Evolutionary conservation across 345 rosid genomes (phyloP).

Genomic region (Lepidium aucheri): DNA sequence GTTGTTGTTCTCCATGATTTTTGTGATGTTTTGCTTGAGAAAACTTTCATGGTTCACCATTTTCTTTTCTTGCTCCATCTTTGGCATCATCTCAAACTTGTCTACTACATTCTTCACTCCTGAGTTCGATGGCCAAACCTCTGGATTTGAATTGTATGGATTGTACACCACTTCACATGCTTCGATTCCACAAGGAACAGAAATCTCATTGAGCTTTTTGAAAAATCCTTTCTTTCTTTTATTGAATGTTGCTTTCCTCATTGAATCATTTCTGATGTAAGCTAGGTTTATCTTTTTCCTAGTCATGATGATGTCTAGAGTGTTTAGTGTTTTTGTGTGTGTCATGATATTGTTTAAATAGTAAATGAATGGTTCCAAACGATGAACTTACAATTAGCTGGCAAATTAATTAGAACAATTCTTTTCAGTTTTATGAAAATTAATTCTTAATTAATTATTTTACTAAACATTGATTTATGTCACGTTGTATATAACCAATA

Average conservation of each 20-base stretch:
- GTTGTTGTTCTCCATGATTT: neutral
- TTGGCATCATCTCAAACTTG: constrained; percentile 7
- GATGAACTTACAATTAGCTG: neutral
- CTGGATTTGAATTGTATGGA: constrained; percentile 20
- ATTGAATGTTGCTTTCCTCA: constrained; percentile 29
- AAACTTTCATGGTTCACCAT: constrained; percentile 30
- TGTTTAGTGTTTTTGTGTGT: neutral
- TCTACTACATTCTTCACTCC: constrained; percentile 1
- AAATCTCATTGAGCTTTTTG: constrained; percentile 27
- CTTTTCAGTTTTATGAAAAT: neutral
- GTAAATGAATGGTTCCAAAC: neutral
- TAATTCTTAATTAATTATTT: neutral
- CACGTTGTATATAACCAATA: neutral
- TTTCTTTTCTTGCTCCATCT: constrained; percentile 20
- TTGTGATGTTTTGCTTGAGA: constrained; percentile 21
- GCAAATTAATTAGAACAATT: neutral
- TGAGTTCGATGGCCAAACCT: constrained; percentile 23
- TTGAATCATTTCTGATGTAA: constrained; percentile 26
- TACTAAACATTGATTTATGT: neutral
- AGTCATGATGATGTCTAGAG: constrained; percentile 8
- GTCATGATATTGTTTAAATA: constrained; percentile 4
- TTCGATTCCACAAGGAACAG: constrained; percentile 27
- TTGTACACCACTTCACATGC: constrained; percentile 26
- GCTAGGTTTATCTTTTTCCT: constrained; percentile 31
- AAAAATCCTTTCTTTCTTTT: constrained; percentile 33